Percentiles rank a stretch among this genome's conserved stretches.
phyloP scores from a whole-genome alignment of 257 asterid genomes.

The Solanum bulbocastanum region DNA sequence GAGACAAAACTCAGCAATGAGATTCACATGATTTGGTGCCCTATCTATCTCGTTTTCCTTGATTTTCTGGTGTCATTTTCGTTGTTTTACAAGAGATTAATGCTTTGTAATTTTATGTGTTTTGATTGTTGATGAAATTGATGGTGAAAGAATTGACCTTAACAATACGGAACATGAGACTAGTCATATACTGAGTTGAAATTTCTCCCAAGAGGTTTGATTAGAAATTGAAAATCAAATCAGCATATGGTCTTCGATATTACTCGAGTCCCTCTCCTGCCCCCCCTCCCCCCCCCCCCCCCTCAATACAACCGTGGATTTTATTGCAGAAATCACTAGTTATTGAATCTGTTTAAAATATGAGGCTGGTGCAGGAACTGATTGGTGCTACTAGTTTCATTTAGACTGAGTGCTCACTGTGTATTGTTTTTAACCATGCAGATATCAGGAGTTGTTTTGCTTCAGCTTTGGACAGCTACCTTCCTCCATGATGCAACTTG shows the following conservation, averaged over 20 bases:
- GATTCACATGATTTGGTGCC: not conserved
- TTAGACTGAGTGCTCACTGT: not conserved
- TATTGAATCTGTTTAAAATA: not conserved
- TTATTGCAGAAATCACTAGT: not conserved
- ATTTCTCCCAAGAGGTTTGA: not conserved
- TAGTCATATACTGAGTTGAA: not conserved
- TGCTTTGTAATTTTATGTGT: not conserved
- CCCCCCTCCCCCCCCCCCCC: too few relatives aligned
- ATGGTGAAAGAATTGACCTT: not conserved
- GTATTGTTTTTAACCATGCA: constrained; percentile 8
- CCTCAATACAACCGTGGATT: not conserved
- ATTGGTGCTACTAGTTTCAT: not conserved
- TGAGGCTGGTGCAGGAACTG: not conserved
- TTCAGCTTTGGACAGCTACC: constrained; percentile 92
- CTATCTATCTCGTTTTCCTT: not conserved
- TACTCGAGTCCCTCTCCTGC: not conserved
- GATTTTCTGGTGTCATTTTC: not conserved
- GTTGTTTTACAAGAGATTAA: not conserved
- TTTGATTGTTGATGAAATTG: not conserved
- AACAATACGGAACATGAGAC: not conserved
- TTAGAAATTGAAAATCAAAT: not conserved
- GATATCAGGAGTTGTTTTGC: constrained; percentile 63
- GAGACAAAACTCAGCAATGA: not conserved
- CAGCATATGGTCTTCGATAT: not conserved
- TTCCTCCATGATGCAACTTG: constrained; percentile 49